phyloP scores from a whole-genome alignment of 208 protist species.

The Leishmania martiniquensis region DNA sequence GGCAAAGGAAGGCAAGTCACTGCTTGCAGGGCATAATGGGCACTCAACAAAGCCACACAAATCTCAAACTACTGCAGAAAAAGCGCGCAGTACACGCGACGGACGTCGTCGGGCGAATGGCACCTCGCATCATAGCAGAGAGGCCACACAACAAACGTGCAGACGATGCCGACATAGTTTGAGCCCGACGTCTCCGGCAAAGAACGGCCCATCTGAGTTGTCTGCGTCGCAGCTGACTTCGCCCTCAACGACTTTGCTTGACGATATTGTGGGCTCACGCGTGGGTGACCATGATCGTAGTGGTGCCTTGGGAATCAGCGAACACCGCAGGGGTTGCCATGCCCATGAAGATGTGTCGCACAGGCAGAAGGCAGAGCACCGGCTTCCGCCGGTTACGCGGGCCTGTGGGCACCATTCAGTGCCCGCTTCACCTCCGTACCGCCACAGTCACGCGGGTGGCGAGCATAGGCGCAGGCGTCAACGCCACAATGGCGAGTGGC shows the following conservation, averaged over 20 bases:
- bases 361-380: not conserved
- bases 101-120: not conserved
- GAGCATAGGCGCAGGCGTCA: not conserved
- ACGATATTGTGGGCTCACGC: not conserved
- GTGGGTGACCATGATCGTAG: not conserved
- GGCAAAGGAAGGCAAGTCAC: not conserved
- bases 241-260: not conserved
- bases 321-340: not conserved
- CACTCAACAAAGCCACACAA: not conserved
- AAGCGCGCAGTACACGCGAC: not conserved
- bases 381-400: conserved; percentile 1
- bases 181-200: not conserved
- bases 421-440: not conserved
- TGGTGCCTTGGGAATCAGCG: not conserved
- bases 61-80: not conserved
- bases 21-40: not conserved
- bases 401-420: not conserved
- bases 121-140: not conserved
- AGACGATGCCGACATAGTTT: not conserved
- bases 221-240: not conserved
- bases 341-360: not conserved
- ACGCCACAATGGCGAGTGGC: not conserved
- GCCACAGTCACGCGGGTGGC: not conserved
- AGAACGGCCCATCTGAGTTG: not conserved
- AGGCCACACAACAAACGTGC: not conserved